A percentile compares a stretch with the other conserved stretches of the same genome.
phyloP scores from a whole-genome alignment of 352 stramenopile species.

The Phytophthora colocasiae region DNA sequence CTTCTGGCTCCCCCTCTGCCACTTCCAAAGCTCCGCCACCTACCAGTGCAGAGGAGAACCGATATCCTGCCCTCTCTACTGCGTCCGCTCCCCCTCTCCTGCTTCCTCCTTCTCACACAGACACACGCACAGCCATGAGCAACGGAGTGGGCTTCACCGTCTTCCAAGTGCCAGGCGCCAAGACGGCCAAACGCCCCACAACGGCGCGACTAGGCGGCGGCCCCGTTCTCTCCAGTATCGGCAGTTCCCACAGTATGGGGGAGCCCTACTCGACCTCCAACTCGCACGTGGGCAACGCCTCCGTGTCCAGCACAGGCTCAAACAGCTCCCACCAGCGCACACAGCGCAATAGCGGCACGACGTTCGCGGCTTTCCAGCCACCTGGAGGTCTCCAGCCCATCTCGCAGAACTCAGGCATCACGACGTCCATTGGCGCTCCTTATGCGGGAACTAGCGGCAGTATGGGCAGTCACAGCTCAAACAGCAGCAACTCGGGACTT shows the following conservation, averaged over 20 bases:
- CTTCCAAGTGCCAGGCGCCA: constrained; percentile 69
- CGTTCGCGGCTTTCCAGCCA: constrained; percentile 50
- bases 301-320: constrained; percentile 22
- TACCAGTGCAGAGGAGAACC: constrained; percentile 15
- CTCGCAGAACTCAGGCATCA: constrained; percentile 20
- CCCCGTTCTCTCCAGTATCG: constrained; percentile 21
- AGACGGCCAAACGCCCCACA: constrained; percentile 35
- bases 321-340: constrained; percentile 21
- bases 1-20: constrained; percentile 23
- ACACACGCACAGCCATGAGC: constrained; percentile 29
- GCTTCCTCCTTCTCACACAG: neutral
- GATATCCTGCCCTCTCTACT: neutral
- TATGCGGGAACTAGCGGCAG: constrained; percentile 40
- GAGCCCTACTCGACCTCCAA: constrained; percentile 25
- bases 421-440: constrained; percentile 18
- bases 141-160: constrained; percentile 66
- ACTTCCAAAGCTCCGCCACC: constrained; percentile 19
- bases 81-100: neutral
- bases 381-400: constrained; percentile 28
- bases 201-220: constrained; percentile 32
- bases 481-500: constrained; percentile 26
- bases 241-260: constrained; percentile 21
- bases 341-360: constrained; percentile 45
- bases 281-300: constrained; percentile 10
- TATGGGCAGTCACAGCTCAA: constrained; percentile 37